Percentiles rank a stretch among this genome's conserved stretches.
These are phyloP conservation scores for Gypsophila paniculata DNA, from an alignment of 179 eudicot genomes.

Conservation along the genomic window DNA sequence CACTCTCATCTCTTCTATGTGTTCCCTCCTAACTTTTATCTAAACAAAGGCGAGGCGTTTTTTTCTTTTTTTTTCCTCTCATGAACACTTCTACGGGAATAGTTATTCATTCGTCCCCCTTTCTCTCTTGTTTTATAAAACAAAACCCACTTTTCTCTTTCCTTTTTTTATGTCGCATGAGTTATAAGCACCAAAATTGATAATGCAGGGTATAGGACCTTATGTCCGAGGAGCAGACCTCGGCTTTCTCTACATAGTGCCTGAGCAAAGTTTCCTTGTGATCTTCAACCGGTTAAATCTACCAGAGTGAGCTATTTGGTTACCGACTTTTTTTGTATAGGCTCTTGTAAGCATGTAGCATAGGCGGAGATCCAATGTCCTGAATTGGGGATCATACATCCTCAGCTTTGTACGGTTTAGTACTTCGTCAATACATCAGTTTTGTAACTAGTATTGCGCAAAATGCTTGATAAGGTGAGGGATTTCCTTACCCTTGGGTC, in stretches of 20 bases:
- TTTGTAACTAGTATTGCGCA: slow-evolving; percentile 18
- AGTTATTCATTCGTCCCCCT: too few relatives aligned
- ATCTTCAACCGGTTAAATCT: slow-evolving; percentile 76
- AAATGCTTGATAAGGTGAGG: background rate
- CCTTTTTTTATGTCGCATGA: background rate
- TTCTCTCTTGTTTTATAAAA: too few relatives aligned
- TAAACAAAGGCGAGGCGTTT: too few relatives aligned
- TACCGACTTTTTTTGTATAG: background rate
- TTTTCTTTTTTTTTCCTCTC: too few relatives aligned
- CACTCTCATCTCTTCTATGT: too few relatives aligned
- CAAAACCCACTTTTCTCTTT: too few relatives aligned
- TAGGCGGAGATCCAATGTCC: slow-evolving; percentile 14
- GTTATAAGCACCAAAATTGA: background rate
- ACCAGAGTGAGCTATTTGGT: slow-evolving; percentile 53
- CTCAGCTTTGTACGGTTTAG: background rate
- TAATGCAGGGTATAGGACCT: slow-evolving; percentile 73
- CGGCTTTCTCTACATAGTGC: slow-evolving; percentile 88
- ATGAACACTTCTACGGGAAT: too few relatives aligned
- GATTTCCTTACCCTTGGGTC: background rate
- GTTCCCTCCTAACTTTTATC: too few relatives aligned
- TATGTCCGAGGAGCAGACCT: slow-evolving; percentile 82
- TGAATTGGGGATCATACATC: slow-evolving; percentile 13
- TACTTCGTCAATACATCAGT: slow-evolving; percentile 15
- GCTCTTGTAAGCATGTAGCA: slow-evolving; percentile 6
- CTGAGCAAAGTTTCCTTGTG: slow-evolving; percentile 90